Conservation (phyloP, 208 protist species). For the Angomonas ambiguus region DNA sequence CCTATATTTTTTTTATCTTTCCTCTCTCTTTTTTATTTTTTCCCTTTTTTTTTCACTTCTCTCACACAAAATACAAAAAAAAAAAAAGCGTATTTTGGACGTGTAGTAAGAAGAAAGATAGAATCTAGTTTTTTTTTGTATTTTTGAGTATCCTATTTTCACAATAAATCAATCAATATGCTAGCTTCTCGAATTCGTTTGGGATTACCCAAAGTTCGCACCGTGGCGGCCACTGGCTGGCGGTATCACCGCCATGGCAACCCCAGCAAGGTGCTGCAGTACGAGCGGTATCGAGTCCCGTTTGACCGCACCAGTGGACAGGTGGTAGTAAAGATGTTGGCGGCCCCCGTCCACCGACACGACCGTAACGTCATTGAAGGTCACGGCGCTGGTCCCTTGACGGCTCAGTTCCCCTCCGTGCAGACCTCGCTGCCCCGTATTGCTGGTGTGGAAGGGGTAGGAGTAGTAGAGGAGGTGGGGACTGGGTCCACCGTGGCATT, state of each 20-base stretch:
- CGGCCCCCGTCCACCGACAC: slow-evolving; percentile 94
- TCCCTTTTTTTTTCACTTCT: slow-evolving; percentile 1
- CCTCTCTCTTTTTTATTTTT: slow-evolving; percentile 3
- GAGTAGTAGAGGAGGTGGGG: slow-evolving; percentile 94
- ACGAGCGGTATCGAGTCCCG: slow-evolving; percentile 80
- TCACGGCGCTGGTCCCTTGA: slow-evolving; percentile 27
- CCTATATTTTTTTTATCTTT: too few species aligned
- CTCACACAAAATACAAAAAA: background rate
- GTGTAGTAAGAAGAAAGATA: background rate
- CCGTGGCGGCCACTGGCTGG: slow-evolving; percentile 81
- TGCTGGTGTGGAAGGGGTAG: slow-evolving; percentile 94
- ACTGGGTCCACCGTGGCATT: slow-evolving; percentile 45
- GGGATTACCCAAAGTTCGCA: slow-evolving; percentile 51
- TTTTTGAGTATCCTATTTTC: slow-evolving; percentile 11
- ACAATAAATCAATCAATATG: slow-evolving; percentile 1
- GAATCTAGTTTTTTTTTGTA: slow-evolving; percentile 13
- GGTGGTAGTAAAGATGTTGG: slow-evolving; percentile 94
- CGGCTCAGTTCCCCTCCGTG: background rate
- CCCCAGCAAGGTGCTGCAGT: slow-evolving; percentile 72
- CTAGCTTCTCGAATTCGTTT: slow-evolving; percentile 1
- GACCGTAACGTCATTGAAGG: slow-evolving; percentile 96
- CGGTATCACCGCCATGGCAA: slow-evolving; percentile 80
- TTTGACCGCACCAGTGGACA: slow-evolving; percentile 78
- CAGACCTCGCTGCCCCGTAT: slow-evolving; percentile 39
- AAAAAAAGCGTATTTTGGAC: background rate